phyloP scores from a whole-genome alignment of 257 asterid species.

The Jaltomata sinuosa region DNA sequence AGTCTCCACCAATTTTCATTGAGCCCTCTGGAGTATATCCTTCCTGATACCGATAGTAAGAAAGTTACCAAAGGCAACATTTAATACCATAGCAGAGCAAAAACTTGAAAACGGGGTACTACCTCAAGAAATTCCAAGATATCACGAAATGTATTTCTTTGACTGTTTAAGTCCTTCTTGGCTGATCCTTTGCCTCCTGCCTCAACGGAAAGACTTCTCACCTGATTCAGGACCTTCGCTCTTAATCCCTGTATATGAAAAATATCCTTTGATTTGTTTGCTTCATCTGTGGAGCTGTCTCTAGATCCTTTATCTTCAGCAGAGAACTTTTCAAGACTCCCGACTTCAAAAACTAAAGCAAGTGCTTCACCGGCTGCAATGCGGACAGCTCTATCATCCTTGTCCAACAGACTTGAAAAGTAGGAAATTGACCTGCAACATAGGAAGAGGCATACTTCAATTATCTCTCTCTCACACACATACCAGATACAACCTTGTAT shows the following conservation, averaged over 20 bases:
- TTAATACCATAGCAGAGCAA: neutral
- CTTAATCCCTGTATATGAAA: conserved; percentile 58
- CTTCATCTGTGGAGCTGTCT: conserved; percentile 38
- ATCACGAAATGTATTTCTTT: conserved; percentile 78
- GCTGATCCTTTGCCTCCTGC: conserved; percentile 91
- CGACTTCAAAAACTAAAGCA: conserved; percentile 72
- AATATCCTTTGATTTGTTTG: conserved; percentile 34
- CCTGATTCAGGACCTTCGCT: conserved; percentile 62
- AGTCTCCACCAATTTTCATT: conserved; percentile 70
- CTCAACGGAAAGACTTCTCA: conserved; percentile 62
- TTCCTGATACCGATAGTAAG: conserved; percentile 26
- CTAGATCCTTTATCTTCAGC: conserved; percentile 42
- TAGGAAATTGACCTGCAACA: conserved; percentile 62
- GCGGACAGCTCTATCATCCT: conserved; percentile 77
- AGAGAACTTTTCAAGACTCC: conserved; percentile 70
- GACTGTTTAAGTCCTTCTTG: conserved; percentile 84
- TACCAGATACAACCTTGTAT: neutral
- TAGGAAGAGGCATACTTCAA: neutral
- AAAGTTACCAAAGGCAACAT: neutral
- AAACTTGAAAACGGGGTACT: neutral
- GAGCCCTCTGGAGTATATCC: conserved; percentile 64
- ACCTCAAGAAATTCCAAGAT: conserved; percentile 87
- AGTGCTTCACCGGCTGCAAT: conserved; percentile 96
- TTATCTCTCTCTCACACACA: neutral
- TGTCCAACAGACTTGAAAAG: conserved; percentile 65